Evolutionary conservation across 2,329 filamentous ascomycete species (phyloP), one percentile per base, ranked within the genome.

Genomic region (Domatiomyces globalis): DNA sequence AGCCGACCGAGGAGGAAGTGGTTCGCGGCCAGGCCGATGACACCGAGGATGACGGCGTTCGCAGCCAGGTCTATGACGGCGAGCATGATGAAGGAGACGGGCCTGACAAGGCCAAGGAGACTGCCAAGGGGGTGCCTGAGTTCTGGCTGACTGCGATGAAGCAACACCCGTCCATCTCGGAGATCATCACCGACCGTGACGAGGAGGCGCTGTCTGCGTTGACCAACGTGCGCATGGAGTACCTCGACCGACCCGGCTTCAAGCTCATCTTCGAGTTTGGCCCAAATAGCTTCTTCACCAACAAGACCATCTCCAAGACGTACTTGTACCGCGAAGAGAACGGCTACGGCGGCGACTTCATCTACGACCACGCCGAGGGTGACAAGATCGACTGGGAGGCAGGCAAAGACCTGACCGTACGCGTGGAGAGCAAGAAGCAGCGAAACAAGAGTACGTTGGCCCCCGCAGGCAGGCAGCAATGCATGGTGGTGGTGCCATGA

Each of bases 121-220:
- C 74, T 51, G 71, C 84, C 58, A 76, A 81, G 63, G 92, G 92
- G 70, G 95, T 98, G 57, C 92, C 92, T 57, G 92, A 98, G 73
- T 98, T 98, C 79, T 98, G 92, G 92, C 78, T 98, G 48, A 95
- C 90, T 56, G 90, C 94, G 62, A 96, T 98, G 90, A 98, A 98
- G 80, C 98, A 98, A 77, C 90, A 95, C 69, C 81, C 92, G 64
- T 94, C 89, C 27, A 82, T 98, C 51, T 87, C 90, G 51, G 94
- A 98, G 73, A 95, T 95, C 81, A 95, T 98, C 68, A 98, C 92
- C 63, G 92, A 96, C 64, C 85, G 88, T 59, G 92, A 98, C 67
- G 92, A 98, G 79, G 82, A 80, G 61, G 92, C 89, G 49, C 83
- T 98, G 53, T 94, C 94, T 74, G 78, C 84, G 66, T 77, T 98